phyloP scores from a whole-genome alignment of 306 rosid species.

The Urtica urens region DNA sequence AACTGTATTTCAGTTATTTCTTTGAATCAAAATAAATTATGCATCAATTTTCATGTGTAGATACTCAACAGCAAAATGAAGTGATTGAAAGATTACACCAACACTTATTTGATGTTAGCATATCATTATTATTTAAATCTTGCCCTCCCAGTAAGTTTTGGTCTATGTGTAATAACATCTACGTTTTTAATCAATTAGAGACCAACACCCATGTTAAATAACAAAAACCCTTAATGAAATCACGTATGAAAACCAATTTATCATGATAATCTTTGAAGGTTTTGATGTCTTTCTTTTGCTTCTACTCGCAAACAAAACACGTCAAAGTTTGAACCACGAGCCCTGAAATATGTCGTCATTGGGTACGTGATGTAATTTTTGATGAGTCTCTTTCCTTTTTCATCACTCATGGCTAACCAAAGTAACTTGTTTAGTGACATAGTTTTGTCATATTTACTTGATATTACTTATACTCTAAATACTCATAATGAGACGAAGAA shows the following conservation, averaged over 20 bases:
- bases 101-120: too few species aligned
- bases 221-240: not conserved
- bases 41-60: not conserved
- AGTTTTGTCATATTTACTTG: too few species aligned
- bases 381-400: not conserved
- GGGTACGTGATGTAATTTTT: constrained; percentile 2
- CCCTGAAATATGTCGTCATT: not conserved
- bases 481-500: too few species aligned
- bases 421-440: too few species aligned
- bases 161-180: too few species aligned
- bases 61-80: not conserved
- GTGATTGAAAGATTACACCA: too few species aligned
- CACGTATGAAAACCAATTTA: not conserved
- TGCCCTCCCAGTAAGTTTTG: too few species aligned
- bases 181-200: too few species aligned
- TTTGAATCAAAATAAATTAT: not conserved
- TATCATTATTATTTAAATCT: too few species aligned
- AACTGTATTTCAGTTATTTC: not conserved
- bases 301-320: not conserved
- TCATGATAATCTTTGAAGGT: not conserved
- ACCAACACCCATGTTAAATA: not conserved
- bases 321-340: not conserved
- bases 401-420: too few species aligned
- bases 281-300: not conserved
- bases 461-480: too few species aligned